Conservation (phyloP, 1,139 yeast genomes). For the Candida sojae region DNA sequence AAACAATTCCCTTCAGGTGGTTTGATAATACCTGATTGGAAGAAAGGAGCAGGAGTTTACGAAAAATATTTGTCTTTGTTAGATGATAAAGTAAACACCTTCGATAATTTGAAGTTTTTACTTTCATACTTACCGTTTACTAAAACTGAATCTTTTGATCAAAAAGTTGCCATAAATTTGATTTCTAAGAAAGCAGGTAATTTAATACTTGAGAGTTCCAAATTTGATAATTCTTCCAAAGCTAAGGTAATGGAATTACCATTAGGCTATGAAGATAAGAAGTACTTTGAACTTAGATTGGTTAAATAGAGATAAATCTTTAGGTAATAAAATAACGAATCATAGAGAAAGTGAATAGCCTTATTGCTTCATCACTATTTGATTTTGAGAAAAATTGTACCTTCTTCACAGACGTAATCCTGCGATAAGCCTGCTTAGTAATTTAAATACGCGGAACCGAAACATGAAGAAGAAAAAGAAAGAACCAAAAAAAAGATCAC, state of each 20-base stretch:
- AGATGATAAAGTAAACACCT: conserved; percentile 10
- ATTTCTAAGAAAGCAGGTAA: conserved; percentile 52
- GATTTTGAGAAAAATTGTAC: too few relatives aligned
- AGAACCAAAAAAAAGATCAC: neutral
- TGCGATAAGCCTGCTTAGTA: conserved; percentile 2
- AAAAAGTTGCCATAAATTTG: conserved; percentile 51
- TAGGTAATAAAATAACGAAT: too few relatives aligned
- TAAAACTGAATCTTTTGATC: conserved; percentile 28
- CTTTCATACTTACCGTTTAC: conserved; percentile 48
- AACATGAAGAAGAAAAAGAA: too few relatives aligned
- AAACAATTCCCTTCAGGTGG: conserved; percentile 48
- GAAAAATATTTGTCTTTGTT: conserved; percentile 42
- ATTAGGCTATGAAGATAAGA: conserved; percentile 49
- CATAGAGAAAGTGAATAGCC: too few relatives aligned
- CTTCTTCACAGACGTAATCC: neutral
- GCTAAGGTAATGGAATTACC: conserved; percentile 34
- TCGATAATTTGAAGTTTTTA: conserved; percentile 25
- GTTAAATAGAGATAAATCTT: neutral
- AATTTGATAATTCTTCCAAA: conserved; percentile 18
- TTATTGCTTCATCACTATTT: too few relatives aligned
- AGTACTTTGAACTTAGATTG: conserved; percentile 32
- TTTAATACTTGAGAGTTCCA: conserved; percentile 27
- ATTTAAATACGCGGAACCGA: neutral
- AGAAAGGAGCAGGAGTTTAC: conserved; percentile 60
- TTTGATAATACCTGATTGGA: conserved; percentile 53